Evolutionary conservation across 1,284 basidiomycete genomes (phyloP), one percentile per base, ranked within the genome.

Genomic region (Pseudozyma flocculosa): DNA sequence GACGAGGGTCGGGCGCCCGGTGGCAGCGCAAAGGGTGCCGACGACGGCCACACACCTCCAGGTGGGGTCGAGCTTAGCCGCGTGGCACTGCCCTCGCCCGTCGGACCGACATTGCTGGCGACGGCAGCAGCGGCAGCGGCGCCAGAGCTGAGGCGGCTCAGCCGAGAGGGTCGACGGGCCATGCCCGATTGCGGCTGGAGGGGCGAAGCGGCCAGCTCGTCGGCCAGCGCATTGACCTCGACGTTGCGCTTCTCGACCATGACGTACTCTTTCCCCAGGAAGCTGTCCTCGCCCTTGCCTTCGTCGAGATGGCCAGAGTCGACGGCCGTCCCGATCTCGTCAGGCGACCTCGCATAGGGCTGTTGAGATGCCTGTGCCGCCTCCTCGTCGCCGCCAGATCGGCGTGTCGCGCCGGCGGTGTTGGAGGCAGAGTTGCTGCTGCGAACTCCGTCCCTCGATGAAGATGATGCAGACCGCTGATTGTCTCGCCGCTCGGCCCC

Each of bases 161-260:
- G 45, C 13, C 66, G 45, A 3, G 67, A 70, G 3, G 70, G 64
- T 37, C 70, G 38, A 13, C 70, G 60, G 5, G 58, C 54, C 10
- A 55, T 45, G 4, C 50, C 36, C 4, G 55, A 40, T 23, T 50
- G 43, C 40, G 53, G 52, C 39, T 38, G 55, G 47, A 56, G 61
- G 4, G 63, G 63, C 5, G 59, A 61, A 9, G 60, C 51, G n/a
- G 63, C 63, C 29, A 72, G 40, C 36, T 69, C 82, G 68, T 84
- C 83, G 4, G 83, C 83, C 13, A 84, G 70, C 10, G 81, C 81
- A 50, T 84, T 84, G 61, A 83, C 81, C 71, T 84, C 82, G 13
- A 84, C 82, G 2, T 81, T 82, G 30, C 81, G 76, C 74, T 84
- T 84, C 73, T 84, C 83, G 14, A 84, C 81, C 32, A 84, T 80